Evolutionary conservation across 2,329 filamentous ascomycete genomes (phyloP).

Genomic region (Neonectria magnoliae): DNA sequence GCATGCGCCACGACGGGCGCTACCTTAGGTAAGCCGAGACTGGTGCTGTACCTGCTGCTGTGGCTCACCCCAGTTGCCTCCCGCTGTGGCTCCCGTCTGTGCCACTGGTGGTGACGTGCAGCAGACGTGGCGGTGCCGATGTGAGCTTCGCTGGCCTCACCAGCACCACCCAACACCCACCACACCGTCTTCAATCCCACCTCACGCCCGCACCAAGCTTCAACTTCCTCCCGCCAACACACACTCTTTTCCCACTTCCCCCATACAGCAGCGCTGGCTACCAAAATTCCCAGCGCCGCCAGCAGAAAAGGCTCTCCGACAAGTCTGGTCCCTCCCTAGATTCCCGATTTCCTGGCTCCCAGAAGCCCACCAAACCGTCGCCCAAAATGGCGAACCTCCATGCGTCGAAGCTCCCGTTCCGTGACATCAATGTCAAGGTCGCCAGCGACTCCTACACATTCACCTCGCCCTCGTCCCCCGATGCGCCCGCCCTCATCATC

Average conservation of each 20-base stretch:
- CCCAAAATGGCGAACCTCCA: conserved; percentile 51
- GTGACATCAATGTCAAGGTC: conserved; percentile 97
- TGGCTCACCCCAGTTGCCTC: conserved; percentile 5
- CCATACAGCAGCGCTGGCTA: conserved; percentile 7
- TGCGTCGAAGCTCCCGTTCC: conserved; percentile 71
- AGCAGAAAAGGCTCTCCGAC: conserved; percentile 2
- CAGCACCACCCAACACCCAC: conserved; percentile 18
- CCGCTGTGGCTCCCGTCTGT: conserved; percentile 8
- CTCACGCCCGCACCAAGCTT: conserved; percentile 30
- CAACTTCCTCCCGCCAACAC: conserved; percentile 33
- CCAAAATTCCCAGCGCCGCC: conserved; percentile 5
- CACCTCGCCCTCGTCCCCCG: conserved; percentile 91
- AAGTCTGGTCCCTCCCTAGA: conserved; percentile 14
- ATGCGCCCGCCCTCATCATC: conserved; percentile 86
- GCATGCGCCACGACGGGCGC: neutral
- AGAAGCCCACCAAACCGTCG: conserved; percentile 19
- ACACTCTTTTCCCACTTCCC: conserved; percentile 37
- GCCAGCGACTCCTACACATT: conserved; percentile 95
- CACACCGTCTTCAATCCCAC: conserved; percentile 28
- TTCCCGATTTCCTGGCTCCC: conserved; percentile 23
- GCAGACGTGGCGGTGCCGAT: conserved; percentile 39
- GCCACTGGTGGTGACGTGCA: neutral
- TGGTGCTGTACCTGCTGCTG: neutral
- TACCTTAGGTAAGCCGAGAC: neutral
- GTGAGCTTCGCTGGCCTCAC: conserved; percentile 45